A percentile compares a stretch with the other conserved stretches of the same genome.
Conservation (phyloP, 768 basidiomycete genomes). For the Trametes sanguinea region DNA sequence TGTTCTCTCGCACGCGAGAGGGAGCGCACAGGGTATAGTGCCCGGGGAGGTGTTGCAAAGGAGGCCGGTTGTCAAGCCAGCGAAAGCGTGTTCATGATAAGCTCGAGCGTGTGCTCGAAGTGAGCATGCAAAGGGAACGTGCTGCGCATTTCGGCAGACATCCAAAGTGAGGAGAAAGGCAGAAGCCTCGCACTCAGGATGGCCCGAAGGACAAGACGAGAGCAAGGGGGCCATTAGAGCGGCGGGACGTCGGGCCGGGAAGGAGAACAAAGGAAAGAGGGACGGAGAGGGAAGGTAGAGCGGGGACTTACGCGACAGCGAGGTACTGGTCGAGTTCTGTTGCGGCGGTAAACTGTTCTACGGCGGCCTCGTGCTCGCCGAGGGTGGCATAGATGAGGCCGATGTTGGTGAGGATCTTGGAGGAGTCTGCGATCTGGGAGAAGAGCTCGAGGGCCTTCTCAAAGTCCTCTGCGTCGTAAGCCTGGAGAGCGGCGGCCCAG, state of each 20-base stretch:
- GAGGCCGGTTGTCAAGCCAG: background rate
- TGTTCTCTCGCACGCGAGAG: no score
- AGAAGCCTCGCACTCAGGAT: no score
- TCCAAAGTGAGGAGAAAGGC: no score
- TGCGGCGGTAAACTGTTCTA: slow-evolving; percentile 79
- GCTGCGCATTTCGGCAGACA: background rate
- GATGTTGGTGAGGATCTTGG: slow-evolving; percentile 91
- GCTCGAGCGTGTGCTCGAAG: background rate
- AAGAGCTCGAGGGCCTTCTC: slow-evolving; percentile 75
- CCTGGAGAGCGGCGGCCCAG: slow-evolving; percentile 85
- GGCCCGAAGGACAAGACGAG: no score
- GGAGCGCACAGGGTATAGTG: no score
- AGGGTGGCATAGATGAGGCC: slow-evolving; percentile 92
- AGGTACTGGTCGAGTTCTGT: slow-evolving; percentile 80
- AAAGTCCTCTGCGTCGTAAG: slow-evolving; percentile 87
- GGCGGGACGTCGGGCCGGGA: background rate
- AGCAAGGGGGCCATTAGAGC: no score
- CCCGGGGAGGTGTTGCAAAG: no score
- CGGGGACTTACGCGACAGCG: slow-evolving; percentile 73
- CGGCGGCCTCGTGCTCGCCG: slow-evolving; percentile 83
- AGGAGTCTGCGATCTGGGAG: slow-evolving; percentile 79
- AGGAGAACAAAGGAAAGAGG: background rate
- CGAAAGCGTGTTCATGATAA: background rate
- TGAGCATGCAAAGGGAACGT: background rate
- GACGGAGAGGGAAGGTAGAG: slow-evolving; percentile 1